Base-by-base conservation (phyloP, 164 flowering plant species). In the Umbellularia californica region DNA sequence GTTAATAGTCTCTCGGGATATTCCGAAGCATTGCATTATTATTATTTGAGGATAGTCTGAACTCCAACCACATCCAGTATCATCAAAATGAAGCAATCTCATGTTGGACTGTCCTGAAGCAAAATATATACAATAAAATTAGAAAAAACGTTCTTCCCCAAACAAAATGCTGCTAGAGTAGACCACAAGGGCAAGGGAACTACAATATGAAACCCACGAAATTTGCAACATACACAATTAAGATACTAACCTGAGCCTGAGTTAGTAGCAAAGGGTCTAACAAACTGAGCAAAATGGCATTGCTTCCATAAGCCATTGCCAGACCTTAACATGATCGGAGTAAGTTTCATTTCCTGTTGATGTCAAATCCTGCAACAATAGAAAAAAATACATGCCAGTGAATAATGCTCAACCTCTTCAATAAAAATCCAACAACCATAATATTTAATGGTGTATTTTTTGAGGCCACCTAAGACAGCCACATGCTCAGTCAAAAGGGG, bases 311-410 rank as follows among this genome's bases (percentile, higher is more conserved):
- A 58, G 17, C 71, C 73, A 60, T 65, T 69, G 12, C 79, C 33
- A 25, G 82, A 80, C 19, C 80, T 73, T 24, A 78, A 70, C 10
- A 70, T 76, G 47, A 70, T 69, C 33, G 77, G 72, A 51, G 65
- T 67, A 15, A 78, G 71, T 63, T 73, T 85, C 88, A 83, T 85
- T 75, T 75, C 78, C 25, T 28, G 0, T 41, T 5, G 47, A 17
- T 65, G 68, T 7, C 2, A 60, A 60, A 6, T 19, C 17, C 64
- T 23, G 23, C 64, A 20, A 60, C 24, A 60, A 58, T 4, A 60
- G 24, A 60, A 60, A 60, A 4, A 23, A 60, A 60, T 7, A 1
- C 47, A 9, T 41, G 47, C 47, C 10, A 9, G 2, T 6, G 47
- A 35, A 35, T 41, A 41, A 41, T 41, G 47, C 47, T 41, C 47